Conservation (phyloP, 345 rosid species). For the Eucalyptus cloeziana region DNA sequence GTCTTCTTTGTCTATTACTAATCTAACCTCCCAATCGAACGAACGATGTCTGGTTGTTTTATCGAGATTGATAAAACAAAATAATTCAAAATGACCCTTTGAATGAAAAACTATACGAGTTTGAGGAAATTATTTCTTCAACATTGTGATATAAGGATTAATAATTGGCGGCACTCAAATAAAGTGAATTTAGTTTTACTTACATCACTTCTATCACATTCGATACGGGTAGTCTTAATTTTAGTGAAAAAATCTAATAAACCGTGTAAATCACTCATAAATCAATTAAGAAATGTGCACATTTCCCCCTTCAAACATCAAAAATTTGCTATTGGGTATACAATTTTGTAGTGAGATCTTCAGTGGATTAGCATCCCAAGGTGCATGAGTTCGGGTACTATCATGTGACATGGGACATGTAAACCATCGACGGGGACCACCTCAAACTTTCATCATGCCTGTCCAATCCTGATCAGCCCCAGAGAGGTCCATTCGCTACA, state of each 20-base stretch:
- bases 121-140: neutral
- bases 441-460: neutral
- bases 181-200: neutral
- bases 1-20: neutral
- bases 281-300: neutral
- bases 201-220: neutral
- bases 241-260: neutral
- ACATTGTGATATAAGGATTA: neutral
- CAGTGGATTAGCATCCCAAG: neutral
- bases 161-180: rapidly evolving
- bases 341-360: neutral
- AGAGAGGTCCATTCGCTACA: neutral
- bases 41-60: neutral
- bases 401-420: neutral
- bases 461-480: neutral
- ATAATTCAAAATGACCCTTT: neutral
- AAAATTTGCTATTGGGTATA: neutral
- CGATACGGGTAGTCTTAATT: neutral
- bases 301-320: neutral
- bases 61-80: neutral
- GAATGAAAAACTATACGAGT: rapidly evolving
- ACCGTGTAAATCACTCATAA: neutral
- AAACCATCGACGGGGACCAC: neutral
- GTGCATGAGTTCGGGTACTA: neutral
- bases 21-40: neutral